Evolutionary conservation across 1,139 yeast genomes (phyloP), one percentile per base, ranked within the genome.

Genomic region (Sugiyamaella neomexicana): DNA sequence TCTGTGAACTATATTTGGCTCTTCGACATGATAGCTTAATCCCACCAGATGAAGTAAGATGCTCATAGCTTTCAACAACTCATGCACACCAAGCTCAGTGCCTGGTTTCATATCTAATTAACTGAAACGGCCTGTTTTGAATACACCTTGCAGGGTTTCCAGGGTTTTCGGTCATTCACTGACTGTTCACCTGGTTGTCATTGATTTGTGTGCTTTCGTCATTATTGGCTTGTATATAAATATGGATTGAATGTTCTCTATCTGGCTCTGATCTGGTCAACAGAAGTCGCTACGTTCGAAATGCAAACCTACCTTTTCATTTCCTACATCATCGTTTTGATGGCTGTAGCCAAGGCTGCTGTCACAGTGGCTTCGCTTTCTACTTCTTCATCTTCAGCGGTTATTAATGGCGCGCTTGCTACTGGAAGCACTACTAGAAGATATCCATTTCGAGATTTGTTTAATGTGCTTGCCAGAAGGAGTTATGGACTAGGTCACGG

Each of bases 331-430:
- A n/a, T 31, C 6, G 23, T 42, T 16, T 2, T 42, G 4, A 37
- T 31, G 7, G 25, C 46, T 16, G 25, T 36, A 27, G 46, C 46
- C 5, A 42, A 42, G 10, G 46, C 46, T 27, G 46, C 31, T 8
- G 15, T 13, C 6, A 15, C 36, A 13, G n/a, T 42, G 2, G 37
- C 27, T 20, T 12, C 13, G 10, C 23, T 42, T 15, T 23, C 46
- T 1, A 27, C 46, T 15, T 27, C 46, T 6, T 42, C 27, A 1
- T 42, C 46, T 10, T 42, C 37, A 8, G 46, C 16, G 13, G 38
- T 34, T 34, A 4, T 16, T 2, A 16, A 12, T 2, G 5, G 16
- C 3, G 38, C 38, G 5, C 12, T 34, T 16, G 38, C 38, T 13
- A n/a, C 16, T 34, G 16, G 15, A 2, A 13, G 38, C 38, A n/a